Conservation (phyloP, 2,329 filamentous ascomycete species). For the Rhinocladiella similis region DNA sequence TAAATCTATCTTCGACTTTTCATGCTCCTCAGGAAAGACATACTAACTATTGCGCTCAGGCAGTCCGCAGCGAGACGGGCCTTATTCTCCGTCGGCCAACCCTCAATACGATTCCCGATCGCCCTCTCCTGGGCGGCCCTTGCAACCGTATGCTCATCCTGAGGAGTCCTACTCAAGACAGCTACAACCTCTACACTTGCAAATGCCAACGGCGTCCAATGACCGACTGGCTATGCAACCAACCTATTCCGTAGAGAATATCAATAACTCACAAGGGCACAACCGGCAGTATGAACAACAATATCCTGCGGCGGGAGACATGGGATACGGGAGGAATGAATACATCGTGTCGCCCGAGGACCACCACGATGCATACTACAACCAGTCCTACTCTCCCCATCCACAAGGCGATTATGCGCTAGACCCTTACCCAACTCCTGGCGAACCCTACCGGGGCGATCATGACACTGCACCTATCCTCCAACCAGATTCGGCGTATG, state of each 20-base stretch:
- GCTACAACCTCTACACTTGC: constrained; percentile 52
- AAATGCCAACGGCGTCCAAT: constrained; percentile 67
- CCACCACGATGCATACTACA: constrained; percentile 86
- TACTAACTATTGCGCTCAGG: constrained; percentile 18
- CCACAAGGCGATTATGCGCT: constrained; percentile 59
- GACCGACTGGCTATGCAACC: constrained; percentile 82
- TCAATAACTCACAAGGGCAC: constrained; percentile 63
- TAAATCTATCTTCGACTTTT: constrained; percentile 44
- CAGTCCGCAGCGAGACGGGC: constrained; percentile 42
- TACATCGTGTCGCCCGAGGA: constrained; percentile 79
- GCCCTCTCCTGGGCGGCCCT: constrained; percentile 74
- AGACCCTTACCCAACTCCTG: constrained; percentile 54
- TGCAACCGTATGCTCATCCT: constrained; percentile 78
- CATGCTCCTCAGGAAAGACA: constrained; percentile 7
- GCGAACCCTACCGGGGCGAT: constrained; percentile 65
- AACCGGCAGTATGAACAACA: constrained; percentile 57
- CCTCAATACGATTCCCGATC: constrained; percentile 60
- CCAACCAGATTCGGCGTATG: constrained; percentile 60
- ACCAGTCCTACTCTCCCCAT: constrained; percentile 74
- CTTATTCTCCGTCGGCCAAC: constrained; percentile 49
- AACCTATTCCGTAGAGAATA: constrained; percentile 73
- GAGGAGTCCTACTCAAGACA: constrained; percentile 52
- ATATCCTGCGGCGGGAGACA: constrained; percentile 33
- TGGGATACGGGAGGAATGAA: constrained; percentile 57
- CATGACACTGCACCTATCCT: constrained; percentile 78